Percentiles rank a stretch among this genome's conserved stretches.
Evolutionary conservation across 2,329 filamentous ascomycete genomes (phyloP).

Genomic region (Chaetomium strumarium): DNA sequence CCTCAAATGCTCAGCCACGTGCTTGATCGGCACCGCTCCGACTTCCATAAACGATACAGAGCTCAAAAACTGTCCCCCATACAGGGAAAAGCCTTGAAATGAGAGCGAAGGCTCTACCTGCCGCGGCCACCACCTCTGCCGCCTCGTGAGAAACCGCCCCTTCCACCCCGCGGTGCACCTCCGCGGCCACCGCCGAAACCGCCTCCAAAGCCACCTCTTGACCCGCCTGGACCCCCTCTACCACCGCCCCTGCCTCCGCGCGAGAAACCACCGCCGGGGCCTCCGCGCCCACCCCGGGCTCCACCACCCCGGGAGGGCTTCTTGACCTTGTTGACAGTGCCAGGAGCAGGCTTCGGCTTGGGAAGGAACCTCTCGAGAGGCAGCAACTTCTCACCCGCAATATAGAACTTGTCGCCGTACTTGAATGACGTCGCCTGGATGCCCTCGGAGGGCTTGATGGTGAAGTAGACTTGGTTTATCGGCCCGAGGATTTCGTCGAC

Average conservation of each 20-base stretch:
- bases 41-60: constrained; percentile 7
- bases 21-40: neutral
- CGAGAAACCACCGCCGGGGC: constrained; percentile 29
- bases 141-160: constrained; percentile 29
- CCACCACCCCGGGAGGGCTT: constrained; percentile 68
- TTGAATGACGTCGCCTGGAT: constrained; percentile 95
- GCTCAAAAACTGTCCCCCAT: neutral
- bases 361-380: constrained; percentile 95
- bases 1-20: constrained; percentile 3
- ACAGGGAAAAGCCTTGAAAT: neutral
- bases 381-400: constrained; percentile 87
- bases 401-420: constrained; percentile 94
- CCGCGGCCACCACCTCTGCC: constrained; percentile 16
- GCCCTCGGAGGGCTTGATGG: constrained; percentile 92
- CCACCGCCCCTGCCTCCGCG: constrained; percentile 32
- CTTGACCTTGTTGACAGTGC: constrained; percentile 47
- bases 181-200: constrained; percentile 28
- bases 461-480: constrained; percentile 98
- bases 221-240: constrained; percentile 24
- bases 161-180: constrained; percentile 11
- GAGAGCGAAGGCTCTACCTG: constrained; percentile 4
- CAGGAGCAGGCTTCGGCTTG: constrained; percentile 72
- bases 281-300: constrained; percentile 39
- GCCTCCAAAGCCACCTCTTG: constrained; percentile 28
- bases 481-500: constrained; percentile 97